phyloP scores from a whole-genome alignment of 345 rosid species.

The Euclidium syriacum region DNA sequence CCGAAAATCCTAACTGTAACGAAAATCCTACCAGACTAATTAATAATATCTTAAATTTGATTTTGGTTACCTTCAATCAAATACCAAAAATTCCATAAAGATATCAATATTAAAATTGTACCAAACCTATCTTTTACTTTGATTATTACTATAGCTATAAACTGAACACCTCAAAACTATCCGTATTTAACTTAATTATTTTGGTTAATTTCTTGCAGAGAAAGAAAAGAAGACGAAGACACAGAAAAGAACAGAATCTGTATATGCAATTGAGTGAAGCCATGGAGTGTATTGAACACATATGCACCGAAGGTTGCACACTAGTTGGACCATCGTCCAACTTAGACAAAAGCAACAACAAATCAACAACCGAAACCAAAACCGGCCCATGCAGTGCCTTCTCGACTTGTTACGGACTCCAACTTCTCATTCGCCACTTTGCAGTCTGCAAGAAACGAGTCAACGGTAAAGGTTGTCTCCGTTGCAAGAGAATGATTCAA shows the following conservation, averaged over 20 bases:
- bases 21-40: too few species aligned
- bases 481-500: slow-evolving; percentile 90
- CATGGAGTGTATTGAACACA: slow-evolving; percentile 85
- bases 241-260: slow-evolving; percentile 49
- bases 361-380: slow-evolving; percentile 16
- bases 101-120: too few species aligned
- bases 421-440: slow-evolving; percentile 66
- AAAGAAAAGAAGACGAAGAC: slow-evolving; percentile 56
- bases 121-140: too few species aligned
- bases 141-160: too few species aligned
- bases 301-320: slow-evolving; percentile 85
- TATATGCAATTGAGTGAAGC: slow-evolving; percentile 71
- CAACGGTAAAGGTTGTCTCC: slow-evolving; percentile 53
- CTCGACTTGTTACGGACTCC: slow-evolving; percentile 68
- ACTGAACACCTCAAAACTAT: too few species aligned
- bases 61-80: too few species aligned
- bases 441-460: slow-evolving; percentile 55
- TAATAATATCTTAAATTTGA: too few species aligned
- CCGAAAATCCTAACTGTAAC: too few species aligned
- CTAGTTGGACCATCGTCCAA: slow-evolving; percentile 52
- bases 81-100: too few species aligned
- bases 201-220: slow-evolving; percentile 43
- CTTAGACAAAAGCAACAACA: neutral
- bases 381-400: slow-evolving; percentile 50
- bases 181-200: too few species aligned